A percentile compares a stretch with the other conserved stretches of the same genome.
These are phyloP conservation scores for Francoa sonchifolia DNA, from an alignment of 441 rosid species.

Conservation along the genomic window DNA sequence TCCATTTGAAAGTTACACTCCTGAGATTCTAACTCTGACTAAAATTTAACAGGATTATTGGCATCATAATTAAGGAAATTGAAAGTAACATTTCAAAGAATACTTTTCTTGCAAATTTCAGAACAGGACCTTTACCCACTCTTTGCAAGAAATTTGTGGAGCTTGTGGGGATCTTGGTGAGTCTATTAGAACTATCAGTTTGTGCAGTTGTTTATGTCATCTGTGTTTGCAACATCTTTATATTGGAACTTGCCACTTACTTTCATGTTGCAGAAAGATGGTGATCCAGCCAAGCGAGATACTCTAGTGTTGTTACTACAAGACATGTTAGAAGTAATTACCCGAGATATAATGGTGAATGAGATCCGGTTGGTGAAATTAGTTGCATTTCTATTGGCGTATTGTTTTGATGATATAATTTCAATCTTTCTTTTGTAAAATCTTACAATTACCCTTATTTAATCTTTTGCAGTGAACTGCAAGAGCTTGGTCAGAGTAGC, in stretches of 20 bases:
- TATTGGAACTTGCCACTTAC: slow-evolving; percentile 4
- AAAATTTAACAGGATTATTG: slow-evolving; percentile 56
- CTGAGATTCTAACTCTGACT: slow-evolving; percentile 13
- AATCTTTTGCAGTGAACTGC: slow-evolving; percentile 49
- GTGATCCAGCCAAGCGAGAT: slow-evolving; percentile 64
- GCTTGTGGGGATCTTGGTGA: slow-evolving; percentile 82
- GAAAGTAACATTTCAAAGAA: slow-evolving; percentile 82
- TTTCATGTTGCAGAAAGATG: slow-evolving; percentile 69
- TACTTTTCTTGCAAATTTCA: slow-evolving; percentile 72
- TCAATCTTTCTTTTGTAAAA: slow-evolving; percentile 7
- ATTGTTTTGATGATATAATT: neutral
- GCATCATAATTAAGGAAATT: slow-evolving; percentile 76
- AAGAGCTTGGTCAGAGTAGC: slow-evolving; percentile 77
- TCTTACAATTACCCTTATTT: slow-evolving; percentile 6
- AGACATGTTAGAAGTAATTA: slow-evolving; percentile 95
- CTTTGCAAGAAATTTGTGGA: slow-evolving; percentile 77
- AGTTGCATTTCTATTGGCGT: slow-evolving; percentile 10
- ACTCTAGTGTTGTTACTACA: slow-evolving; percentile 70
- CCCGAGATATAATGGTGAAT: slow-evolving; percentile 91
- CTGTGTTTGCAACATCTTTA: too few species aligned
- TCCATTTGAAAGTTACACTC: slow-evolving; percentile 1
- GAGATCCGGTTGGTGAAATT: slow-evolving; percentile 73
- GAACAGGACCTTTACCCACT: slow-evolving; percentile 70
- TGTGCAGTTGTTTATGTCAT: too few species aligned
- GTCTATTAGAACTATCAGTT: slow-evolving; percentile 14